Percentiles rank a stretch among this genome's conserved stretches.
phyloP scores from a whole-genome alignment of 768 basidiomycete species.

The Xerocomus potaroensis region DNA sequence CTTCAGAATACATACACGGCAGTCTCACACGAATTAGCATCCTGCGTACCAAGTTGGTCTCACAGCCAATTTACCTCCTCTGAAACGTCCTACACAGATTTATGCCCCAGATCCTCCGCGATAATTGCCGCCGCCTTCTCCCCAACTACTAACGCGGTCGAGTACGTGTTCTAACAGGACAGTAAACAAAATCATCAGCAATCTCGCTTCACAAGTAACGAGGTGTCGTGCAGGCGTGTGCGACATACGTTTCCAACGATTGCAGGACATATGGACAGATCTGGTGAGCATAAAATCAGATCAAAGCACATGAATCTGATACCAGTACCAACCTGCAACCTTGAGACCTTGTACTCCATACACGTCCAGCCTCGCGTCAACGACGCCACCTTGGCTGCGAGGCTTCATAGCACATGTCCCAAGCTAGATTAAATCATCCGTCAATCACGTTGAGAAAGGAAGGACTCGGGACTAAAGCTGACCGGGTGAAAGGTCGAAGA shows the following conservation, averaged over 20 bases:
- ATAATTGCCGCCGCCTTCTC: slow-evolving; percentile 17
- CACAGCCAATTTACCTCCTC: no score
- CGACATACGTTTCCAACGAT: slow-evolving; percentile 23
- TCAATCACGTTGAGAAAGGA: neutral
- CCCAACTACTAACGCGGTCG: slow-evolving; percentile 14
- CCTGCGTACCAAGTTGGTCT: no score
- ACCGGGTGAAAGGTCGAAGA: neutral
- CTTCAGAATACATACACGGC: no score
- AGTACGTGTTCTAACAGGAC: slow-evolving; percentile 10
- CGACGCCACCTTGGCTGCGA: slow-evolving; percentile 54
- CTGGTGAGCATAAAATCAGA: slow-evolving; percentile 9
- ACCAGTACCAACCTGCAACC: slow-evolving; percentile 45
- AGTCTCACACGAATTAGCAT: no score
- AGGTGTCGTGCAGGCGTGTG: rapidly evolving
- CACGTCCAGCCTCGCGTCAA: slow-evolving; percentile 57
- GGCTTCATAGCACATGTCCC: slow-evolving; percentile 72
- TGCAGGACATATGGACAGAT: slow-evolving; percentile 35
- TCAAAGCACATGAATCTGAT: neutral
- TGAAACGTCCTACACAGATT: neutral
- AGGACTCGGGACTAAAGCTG: neutral
- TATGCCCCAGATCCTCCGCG: slow-evolving; percentile 4
- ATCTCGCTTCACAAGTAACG: neutral
- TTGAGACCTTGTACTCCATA: slow-evolving; percentile 59
- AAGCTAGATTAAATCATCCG: slow-evolving; percentile 32
- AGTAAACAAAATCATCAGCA: neutral